Conservation (phyloP, 1,284 basidiomycete species). For the Takashimella koratensis region DNA sequence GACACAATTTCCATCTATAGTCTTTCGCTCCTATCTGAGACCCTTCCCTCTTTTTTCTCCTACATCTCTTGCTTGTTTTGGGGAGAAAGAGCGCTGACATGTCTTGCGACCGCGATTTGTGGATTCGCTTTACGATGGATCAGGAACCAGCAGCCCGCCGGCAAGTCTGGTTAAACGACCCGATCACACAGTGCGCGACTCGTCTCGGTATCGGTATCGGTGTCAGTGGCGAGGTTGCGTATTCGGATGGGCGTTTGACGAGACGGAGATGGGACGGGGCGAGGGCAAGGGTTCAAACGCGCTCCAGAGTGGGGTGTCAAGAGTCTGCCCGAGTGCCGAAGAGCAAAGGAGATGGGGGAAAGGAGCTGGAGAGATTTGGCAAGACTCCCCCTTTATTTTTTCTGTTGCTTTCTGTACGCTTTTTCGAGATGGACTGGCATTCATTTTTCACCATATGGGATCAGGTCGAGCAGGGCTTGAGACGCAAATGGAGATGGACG, state of each 20-base stretch:
- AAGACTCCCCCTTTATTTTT: too few species aligned
- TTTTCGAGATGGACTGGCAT: background rate
- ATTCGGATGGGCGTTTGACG: background rate
- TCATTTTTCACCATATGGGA: background rate
- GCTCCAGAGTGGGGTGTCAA: background rate
- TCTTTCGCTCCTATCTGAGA: conserved; percentile 95
- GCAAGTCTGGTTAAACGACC: conserved; percentile 46
- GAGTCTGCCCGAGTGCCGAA: background rate
- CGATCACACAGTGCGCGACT: conserved; percentile 1
- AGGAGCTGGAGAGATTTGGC: background rate
- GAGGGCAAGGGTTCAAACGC: background rate
- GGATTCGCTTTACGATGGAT: background rate
- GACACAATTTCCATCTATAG: conserved; percentile 70
- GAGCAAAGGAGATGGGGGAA: too few species aligned
- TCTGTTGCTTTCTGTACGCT: background rate
- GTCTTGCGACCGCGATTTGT: too few species aligned
- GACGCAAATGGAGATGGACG: too few species aligned
- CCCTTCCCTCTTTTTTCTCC: conserved; percentile 17
- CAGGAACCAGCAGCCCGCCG: conserved; percentile 49
- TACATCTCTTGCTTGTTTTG: conserved; percentile 5
- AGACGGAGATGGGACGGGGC: background rate
- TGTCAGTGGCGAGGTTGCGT: background rate
- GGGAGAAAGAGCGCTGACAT: conserved; percentile 10
- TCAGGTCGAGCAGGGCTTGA: too few species aligned
- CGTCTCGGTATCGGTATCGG: background rate